These are phyloP conservation scores for Candida dubliniensis DNA, from an alignment of 1,139 yeast species.

Conservation along the genomic window DNA sequence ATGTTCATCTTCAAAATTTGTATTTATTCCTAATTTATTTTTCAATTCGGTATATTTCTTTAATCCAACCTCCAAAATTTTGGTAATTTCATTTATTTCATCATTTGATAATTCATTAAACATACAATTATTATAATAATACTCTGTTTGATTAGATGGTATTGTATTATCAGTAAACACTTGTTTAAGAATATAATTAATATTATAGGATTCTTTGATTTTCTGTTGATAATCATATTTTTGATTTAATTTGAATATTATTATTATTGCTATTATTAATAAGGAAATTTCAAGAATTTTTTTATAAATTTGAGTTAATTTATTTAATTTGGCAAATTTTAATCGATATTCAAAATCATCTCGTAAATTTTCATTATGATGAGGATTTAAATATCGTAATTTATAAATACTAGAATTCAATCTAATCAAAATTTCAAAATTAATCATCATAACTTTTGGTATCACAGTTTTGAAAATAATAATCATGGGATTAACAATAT, in stretches of 20 bases:
- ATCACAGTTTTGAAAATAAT: slow-evolving; percentile 28
- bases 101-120: too few relatives aligned
- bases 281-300: slow-evolving; percentile 22
- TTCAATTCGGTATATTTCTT: too few relatives aligned
- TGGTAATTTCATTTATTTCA: too few relatives aligned
- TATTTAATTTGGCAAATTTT: slow-evolving; percentile 21
- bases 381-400: slow-evolving; percentile 17
- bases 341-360: slow-evolving; percentile 16
- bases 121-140: too few relatives aligned
- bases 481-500: slow-evolving; percentile 36
- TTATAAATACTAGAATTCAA: slow-evolving; percentile 24
- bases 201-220: too few relatives aligned
- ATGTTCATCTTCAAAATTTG: neutral
- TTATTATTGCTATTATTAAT: slow-evolving; percentile 1
- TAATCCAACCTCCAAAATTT: too few relatives aligned
- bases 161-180: too few relatives aligned
- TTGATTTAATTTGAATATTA: too few relatives aligned
- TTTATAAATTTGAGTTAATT: slow-evolving; percentile 21
- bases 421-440: slow-evolving; percentile 21
- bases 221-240: too few relatives aligned
- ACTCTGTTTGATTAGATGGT: too few relatives aligned
- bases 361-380: slow-evolving; percentile 15
- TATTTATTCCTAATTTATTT: too few relatives aligned
- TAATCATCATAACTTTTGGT: slow-evolving; percentile 32
- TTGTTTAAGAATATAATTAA: too few relatives aligned